These are phyloP conservation scores for Triticum turgidum DNA, from an alignment of 176 grass and related monocot genomes.

Conservation along the genomic window DNA sequence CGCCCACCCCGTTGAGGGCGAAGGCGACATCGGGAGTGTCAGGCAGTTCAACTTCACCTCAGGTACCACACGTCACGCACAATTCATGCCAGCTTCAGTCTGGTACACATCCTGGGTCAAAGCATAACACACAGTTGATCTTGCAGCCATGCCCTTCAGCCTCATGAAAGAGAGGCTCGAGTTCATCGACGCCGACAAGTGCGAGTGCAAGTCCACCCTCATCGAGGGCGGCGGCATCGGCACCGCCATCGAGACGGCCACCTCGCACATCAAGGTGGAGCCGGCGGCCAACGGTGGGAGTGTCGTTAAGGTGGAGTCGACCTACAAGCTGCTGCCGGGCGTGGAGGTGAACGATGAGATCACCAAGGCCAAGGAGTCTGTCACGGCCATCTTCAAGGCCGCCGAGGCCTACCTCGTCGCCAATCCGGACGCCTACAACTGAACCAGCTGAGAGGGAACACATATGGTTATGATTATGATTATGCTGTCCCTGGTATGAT, in stretches of 20 bases:
- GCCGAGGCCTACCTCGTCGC: constrained; percentile 60
- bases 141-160: constrained; percentile 52
- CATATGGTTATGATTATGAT: not conserved
- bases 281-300: constrained; percentile 45
- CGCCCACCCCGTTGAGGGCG: constrained; percentile 41
- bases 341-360: constrained; percentile 40
- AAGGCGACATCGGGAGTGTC: constrained; percentile 45
- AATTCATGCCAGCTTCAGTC: not conserved
- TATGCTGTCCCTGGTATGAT: not conserved
- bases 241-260: constrained; percentile 33
- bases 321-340: constrained; percentile 50
- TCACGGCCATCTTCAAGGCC: constrained; percentile 48
- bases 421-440: constrained; percentile 69
- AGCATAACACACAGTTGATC: not conserved
- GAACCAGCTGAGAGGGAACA: not conserved
- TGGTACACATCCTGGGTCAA: not conserved
- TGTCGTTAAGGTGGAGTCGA: constrained; percentile 49
- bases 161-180: constrained; percentile 63
- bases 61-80: constrained; percentile 22
- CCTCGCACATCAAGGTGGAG: constrained; percentile 65
- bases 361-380: constrained; percentile 43
- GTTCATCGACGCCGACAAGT: constrained; percentile 54
- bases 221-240: constrained; percentile 69
- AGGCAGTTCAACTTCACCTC: constrained; percentile 86
- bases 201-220: constrained; percentile 53